Evolutionary conservation across 768 basidiomycete species (phyloP), one percentile per base, ranked within the genome.

Genomic region (Imleria badia): DNA sequence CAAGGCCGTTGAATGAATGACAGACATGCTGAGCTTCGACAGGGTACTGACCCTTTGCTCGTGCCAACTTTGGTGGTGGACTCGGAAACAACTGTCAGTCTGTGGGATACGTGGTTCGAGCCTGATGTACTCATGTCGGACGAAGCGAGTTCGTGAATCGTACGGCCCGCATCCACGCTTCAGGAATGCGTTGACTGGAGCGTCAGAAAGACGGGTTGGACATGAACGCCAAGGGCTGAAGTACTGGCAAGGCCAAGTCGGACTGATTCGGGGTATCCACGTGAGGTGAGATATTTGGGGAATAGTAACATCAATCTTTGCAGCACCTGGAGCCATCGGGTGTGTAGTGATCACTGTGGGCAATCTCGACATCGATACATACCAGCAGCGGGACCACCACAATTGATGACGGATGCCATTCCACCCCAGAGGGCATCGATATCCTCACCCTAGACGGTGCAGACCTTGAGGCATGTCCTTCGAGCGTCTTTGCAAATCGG

Each of bases 261-360:
- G 56, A 81, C 63, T 20, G 61, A 67, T 35, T 78, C 70, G 15
- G 74, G 64, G 66, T 86, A 83, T 39, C 88, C 88, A 58, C 85
- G 82, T 22, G 71, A 66, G 45, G 77, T 69, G 61, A 94, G 82
- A 73, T 93, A 91, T 54, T 84, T 82, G 60, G 26, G 91, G 87
- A 56, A 93, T n/a, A n/a, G n/a, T 86, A 51, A 90, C 91, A 63
- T 93, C 91, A 72, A 94, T 89, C 60, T 83, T 86, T 13, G 80
- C 81, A 54, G 92, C 76, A 4, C 85, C 83, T 0, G 81, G 81
- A 5, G 86, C 85, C 84, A 89, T 87, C 23, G 62, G 60, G 59
- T 84, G 87, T 66, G 91, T 91, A 51, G 78, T 70, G 48, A 92
- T 71, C 22, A 93, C 90, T 87, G 50, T 6, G 40, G 42, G 14